phyloP scores from a whole-genome alignment of 495 filamentous ascomycete species.

The Lindgomyces ingoldianus region DNA sequence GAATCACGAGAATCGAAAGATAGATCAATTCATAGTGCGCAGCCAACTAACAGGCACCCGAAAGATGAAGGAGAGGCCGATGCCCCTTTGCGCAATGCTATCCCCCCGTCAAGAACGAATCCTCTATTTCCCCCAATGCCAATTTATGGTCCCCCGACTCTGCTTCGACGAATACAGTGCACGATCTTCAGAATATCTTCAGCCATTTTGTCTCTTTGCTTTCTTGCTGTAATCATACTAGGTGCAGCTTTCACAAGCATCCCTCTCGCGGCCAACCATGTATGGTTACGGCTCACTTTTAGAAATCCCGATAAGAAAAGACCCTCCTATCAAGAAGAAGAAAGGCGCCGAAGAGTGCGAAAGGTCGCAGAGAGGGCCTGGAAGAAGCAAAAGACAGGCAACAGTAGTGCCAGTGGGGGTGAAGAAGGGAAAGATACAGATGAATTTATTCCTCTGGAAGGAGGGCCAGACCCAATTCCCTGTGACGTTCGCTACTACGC shows the following conservation, averaged over 20 bases:
- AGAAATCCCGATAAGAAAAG: constrained; percentile 59
- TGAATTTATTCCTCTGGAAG: constrained; percentile 71
- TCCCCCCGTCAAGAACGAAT: constrained; percentile 67
- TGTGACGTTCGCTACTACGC: constrained; percentile 89
- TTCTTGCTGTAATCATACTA: constrained; percentile 72
- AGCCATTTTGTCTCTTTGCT: constrained; percentile 72
- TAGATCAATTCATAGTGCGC: constrained; percentile 39
- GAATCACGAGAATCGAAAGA: constrained; percentile 36
- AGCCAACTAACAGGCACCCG: constrained; percentile 9
- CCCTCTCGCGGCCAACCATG: constrained; percentile 50
- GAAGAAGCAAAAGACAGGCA: constrained; percentile 51
- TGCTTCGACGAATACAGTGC: constrained; percentile 64
- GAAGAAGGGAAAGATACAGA: constrained; percentile 48
- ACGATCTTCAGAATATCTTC: constrained; percentile 62
- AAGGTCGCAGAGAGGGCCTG: constrained; percentile 61
- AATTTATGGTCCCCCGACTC: constrained; percentile 73
- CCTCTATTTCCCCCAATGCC: constrained; percentile 88
- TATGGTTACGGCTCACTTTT: constrained; percentile 54
- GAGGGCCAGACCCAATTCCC: constrained; percentile 73
- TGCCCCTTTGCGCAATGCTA: constrained; percentile 44
- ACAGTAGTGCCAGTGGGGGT: constrained; percentile 43
- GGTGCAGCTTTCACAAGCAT: constrained; percentile 68
- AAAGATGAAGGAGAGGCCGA: constrained; percentile 34
- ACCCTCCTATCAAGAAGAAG: constrained; percentile 73
- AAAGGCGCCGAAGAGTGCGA: constrained; percentile 55